Evolutionary conservation across 176 grass and related monocot genomes (phyloP), one percentile per base, ranked within the genome.

Genomic region (Neostapfia colusana): DNA sequence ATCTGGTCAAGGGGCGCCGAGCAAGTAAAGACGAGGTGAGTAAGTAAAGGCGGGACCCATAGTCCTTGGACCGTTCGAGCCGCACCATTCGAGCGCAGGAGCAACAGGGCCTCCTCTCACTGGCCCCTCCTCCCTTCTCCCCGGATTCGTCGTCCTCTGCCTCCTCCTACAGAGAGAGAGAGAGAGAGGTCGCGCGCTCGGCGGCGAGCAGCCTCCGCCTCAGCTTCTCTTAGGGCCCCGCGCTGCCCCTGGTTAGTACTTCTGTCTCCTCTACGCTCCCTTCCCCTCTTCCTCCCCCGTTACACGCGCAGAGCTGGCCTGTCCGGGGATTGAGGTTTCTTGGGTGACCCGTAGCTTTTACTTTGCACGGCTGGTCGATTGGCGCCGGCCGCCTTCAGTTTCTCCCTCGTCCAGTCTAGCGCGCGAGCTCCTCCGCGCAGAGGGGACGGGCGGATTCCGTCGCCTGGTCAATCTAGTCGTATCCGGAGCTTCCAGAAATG

Each of bases 11-110:
- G n/a, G n/a, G n/a, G n/a, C n/a, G n/a, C n/a, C n/a, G n/a, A n/a
- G n/a, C n/a, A n/a, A n/a, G n/a, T n/a, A 70, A 59, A 97, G 86
- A 31, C 31, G 31, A 31, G 31, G 31, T 31, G 31, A 31, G 31
- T 31, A 31, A 31, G 31, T 31, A 31, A 31, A 31, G 1, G 31
- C 31, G 31, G 31, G 31, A 3, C 31, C 15, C 2, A 20, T n/a
- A n/a, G n/a, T 3, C 20, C 4, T 8, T 79, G 37, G 49, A 72
- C 56, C 54, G 56, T 72, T 72, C 27, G 42, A 56, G 27, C 56
- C 28, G 67, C 23, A 54, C 44, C 34, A 73, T 64, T 73, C 68
- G 43, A 81, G 56, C 15, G 14, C 55, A 63, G 54, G 55, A 50
- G 26, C 41, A 51, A 37, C 62, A 50, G 56, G 3, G 42, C 1